Base-by-base conservation (phyloP, 768 basidiomycete species). In the Calocera viscosa region DNA sequence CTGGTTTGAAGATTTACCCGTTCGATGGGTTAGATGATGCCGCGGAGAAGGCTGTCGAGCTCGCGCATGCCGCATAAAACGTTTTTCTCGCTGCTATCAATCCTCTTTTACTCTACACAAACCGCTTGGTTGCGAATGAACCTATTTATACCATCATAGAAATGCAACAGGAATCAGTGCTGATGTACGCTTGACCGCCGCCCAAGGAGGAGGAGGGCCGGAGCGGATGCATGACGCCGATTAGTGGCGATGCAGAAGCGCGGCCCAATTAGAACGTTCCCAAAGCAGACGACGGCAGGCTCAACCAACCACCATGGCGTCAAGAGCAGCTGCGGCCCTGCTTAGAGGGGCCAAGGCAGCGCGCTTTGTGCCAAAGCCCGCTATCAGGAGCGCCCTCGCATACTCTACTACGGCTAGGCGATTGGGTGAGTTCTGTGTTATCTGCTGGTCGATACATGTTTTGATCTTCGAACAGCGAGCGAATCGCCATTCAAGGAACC, bases 11-110 rank as follows among this genome's bases (percentile, higher is more conserved):
- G 79, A 99, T 99, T 74, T 86, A 88, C 75, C 84, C 96, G 38
- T 94, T 90, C 76, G 95, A 98, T 72, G 85, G 87, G 71, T 83
- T 98, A 30, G 96, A 98, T 72, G 90, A 93, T 69, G 95, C 95
- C 68, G 92, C 91, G 19, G 81, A 86, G 74, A 82, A 84, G 68
- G 91, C 91, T 49, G 90, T 88, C 60, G 77, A 88, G 76, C 76
- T 91, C 63, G 87, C 69, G 16, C 67, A 60, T 67, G 28, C 32
- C 35, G 47, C 30, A 49, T 66, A 49, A 49, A 66, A 32, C 19
- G 26, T 32, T 60, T 19, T 26, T 26, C 30, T 60, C 30, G 53
- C 30, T 16, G 11, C 24, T 11, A n/a, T 32, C 10, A 60, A 60
- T 60, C 11, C 43, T 60, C 30, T 32, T n/a, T 19, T 60, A 60